Conservation (phyloP, 2,329 filamentous ascomycete species). For the Bipolaris sorokiniana region DNA sequence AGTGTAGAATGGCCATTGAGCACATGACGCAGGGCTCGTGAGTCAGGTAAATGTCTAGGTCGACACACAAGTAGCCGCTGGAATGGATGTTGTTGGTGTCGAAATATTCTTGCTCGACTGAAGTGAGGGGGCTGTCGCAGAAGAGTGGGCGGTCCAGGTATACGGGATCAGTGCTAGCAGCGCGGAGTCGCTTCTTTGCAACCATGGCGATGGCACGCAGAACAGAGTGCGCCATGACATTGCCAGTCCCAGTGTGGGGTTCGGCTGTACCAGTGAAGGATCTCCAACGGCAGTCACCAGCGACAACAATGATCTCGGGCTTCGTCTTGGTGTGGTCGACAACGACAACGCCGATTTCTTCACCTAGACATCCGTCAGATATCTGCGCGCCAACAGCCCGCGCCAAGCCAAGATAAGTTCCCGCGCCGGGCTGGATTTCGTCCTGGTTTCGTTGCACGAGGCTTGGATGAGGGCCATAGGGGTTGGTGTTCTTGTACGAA, state of each 20-base stretch:
- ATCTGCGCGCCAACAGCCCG: slow-evolving; percentile 67
- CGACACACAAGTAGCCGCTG: slow-evolving; percentile 91
- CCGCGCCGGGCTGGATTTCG: slow-evolving; percentile 69
- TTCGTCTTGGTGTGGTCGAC: slow-evolving; percentile 62
- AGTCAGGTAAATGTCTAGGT: slow-evolving; percentile 90
- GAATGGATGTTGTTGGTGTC: slow-evolving; percentile 66
- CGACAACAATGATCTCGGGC: slow-evolving; percentile 70
- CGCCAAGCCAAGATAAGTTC: slow-evolving; percentile 72
- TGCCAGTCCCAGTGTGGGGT: slow-evolving; percentile 59
- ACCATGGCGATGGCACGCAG: slow-evolving; percentile 85
- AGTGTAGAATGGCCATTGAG: slow-evolving; percentile 94
- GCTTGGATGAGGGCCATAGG: slow-evolving; percentile 81
- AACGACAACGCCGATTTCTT: slow-evolving; percentile 75
- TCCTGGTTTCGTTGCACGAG: slow-evolving; percentile 73
- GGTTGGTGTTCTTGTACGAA: slow-evolving; percentile 85
- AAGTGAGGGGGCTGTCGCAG: slow-evolving; percentile 71
- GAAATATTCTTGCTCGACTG: slow-evolving; percentile 68
- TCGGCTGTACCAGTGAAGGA: slow-evolving; percentile 39
- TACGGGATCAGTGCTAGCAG: slow-evolving; percentile 40
- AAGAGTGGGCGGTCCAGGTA: slow-evolving; percentile 58
- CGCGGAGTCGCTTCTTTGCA: slow-evolving; percentile 61
- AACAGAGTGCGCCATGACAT: slow-evolving; percentile 78
- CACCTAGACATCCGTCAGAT: slow-evolving; percentile 65
- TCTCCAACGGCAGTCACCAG: slow-evolving; percentile 76
- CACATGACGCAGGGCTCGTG: slow-evolving; percentile 98